Evolutionary conservation across 2,329 filamentous ascomycete genomes (phyloP), one percentile per base, ranked within the genome.

Genomic region (Phaeosphaeriaceae sp.): DNA sequence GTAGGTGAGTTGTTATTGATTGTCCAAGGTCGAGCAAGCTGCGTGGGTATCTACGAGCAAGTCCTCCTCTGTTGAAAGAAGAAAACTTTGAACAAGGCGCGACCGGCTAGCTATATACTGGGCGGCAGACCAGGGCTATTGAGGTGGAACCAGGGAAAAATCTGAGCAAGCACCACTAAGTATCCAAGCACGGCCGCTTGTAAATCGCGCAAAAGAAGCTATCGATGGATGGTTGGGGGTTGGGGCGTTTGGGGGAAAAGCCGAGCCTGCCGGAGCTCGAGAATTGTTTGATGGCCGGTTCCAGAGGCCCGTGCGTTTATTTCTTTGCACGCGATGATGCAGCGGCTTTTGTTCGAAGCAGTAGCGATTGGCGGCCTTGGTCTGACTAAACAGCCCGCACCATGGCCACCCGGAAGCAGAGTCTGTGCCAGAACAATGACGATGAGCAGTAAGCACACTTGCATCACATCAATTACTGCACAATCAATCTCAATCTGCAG

Each of bases 61-160:
- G 60, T 58, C 62, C 62, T 62, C 60, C 62, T 63, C 62, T 65
- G 62, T 60, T 52, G 59, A 56, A 51, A 60, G 59, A 47, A 29
- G 33, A 41, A 33, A 42, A 21, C n/a, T n/a, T n/a, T n/a, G n/a
- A 50, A 42, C 51, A 42, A 52, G 49, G 60, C 49, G 60, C 56
- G 61, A 45, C 50, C 46, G 58, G 56, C 54, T 58, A 57, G 58
- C 54, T 54, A 57, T 60, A 62, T 61, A 55, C 49, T 54, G 36
- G 54, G 57, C 51, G 46, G 50, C 44, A 46, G 51, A 47, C n/a
- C 35, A 43, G 23, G 3, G 50, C 46, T 46, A 39, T 45, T 32
- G 42, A 44, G 44, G 50, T 41, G 48, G 40, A 48, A 51, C 60
- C 62, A 63, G 58, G 60, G 56, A 65, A 65, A 64, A 64, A 63